phyloP scores from a whole-genome alignment of 768 basidiomycete species.

The Mycena polygramma region DNA sequence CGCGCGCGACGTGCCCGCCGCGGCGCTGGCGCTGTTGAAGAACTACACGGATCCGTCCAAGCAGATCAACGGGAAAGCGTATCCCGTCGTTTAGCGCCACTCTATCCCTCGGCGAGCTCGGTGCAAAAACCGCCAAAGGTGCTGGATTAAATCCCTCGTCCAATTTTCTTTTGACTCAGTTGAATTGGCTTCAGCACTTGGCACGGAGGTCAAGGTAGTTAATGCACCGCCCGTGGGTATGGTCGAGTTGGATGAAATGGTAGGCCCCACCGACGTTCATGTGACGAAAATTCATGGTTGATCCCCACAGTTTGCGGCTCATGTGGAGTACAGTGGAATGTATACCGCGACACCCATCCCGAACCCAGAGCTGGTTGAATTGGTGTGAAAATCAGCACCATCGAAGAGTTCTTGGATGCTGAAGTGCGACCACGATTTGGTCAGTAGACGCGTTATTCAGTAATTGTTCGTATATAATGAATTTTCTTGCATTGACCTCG shows the following conservation, averaged over 20 bases:
- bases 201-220: constrained; percentile 18
- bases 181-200: neutral
- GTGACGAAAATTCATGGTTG: neutral
- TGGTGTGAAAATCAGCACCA: constrained; percentile 12
- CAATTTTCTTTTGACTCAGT: neutral
- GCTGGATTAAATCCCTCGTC: neutral
- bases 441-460: neutral
- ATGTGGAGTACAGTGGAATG: constrained; percentile 8
- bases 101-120: constrained; percentile 8
- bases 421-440: constrained; percentile 14
- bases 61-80: constrained; percentile 8
- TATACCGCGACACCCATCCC: constrained; percentile 11
- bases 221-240: constrained; percentile 1
- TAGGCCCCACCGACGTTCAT: neutral
- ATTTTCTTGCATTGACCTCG: too few relatives aligned
- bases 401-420: constrained; percentile 17
- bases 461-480: too few relatives aligned
- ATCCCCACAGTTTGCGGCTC: neutral
- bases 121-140: constrained; percentile 12
- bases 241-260: constrained; percentile 20
- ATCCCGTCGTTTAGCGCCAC: constrained; percentile 9
- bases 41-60: constrained; percentile 19
- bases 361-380: constrained; percentile 17
- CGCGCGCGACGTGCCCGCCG: constrained; percentile 11
- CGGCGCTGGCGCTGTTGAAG: constrained; percentile 13